These are phyloP conservation scores for Cenchrus purpureus DNA, from an alignment of 176 grass and related monocot species.

Conservation along the genomic window DNA sequence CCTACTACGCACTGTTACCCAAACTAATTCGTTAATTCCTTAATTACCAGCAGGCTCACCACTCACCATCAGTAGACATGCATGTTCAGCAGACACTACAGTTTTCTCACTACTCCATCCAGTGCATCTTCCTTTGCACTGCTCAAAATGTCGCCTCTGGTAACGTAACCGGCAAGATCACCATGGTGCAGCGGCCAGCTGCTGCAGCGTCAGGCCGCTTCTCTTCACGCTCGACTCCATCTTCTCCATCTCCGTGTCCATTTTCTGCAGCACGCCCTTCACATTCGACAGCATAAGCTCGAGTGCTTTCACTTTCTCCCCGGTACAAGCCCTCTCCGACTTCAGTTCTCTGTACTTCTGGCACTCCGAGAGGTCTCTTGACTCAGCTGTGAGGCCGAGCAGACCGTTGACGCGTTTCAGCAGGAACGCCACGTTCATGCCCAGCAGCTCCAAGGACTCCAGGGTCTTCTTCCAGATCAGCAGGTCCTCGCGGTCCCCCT, in stretches of 20 bases:
- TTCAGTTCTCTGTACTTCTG: slow-evolving; percentile 32
- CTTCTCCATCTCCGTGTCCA: slow-evolving; percentile 44
- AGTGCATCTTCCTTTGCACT: not conserved
- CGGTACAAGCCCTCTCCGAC: not conserved
- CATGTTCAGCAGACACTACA: not conserved
- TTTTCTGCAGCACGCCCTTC: slow-evolving; percentile 28
- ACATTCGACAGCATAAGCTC: slow-evolving; percentile 33
- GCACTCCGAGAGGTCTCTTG: not conserved
- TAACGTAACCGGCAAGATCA: not conserved
- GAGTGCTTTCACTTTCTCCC: slow-evolving; percentile 33
- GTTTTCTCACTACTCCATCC: not conserved
- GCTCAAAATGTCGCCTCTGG: not conserved
- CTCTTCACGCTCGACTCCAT: slow-evolving; percentile 29
- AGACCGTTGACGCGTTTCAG: slow-evolving; percentile 17
- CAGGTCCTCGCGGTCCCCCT: not conserved
- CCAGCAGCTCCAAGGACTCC: slow-evolving; percentile 43
- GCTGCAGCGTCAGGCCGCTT: not conserved
- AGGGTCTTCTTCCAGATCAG: slow-evolving; percentile 53
- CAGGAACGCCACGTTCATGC: slow-evolving; percentile 47
- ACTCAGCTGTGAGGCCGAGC: not conserved
- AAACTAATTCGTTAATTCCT: not conserved
- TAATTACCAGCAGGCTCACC: not conserved
- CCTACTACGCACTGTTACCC: not conserved
- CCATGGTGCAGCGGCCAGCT: slow-evolving; percentile 37
- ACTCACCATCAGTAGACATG: not conserved